phyloP scores from a whole-genome alignment of 129 eudicot genomes.

The Arctium minus region DNA sequence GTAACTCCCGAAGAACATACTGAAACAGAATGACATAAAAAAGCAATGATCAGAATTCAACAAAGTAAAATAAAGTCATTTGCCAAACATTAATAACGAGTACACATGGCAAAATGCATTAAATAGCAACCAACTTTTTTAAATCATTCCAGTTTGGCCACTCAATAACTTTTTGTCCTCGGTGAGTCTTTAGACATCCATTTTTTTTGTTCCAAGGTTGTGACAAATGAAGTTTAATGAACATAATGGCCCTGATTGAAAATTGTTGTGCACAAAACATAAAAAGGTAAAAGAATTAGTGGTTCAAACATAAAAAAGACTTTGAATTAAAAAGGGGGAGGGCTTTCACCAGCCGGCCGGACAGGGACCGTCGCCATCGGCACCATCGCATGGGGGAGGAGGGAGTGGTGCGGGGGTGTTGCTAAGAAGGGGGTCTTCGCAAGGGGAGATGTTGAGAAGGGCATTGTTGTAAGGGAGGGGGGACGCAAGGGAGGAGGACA shows the following conservation, averaged over 20 bases:
- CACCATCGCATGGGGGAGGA: too few relatives aligned
- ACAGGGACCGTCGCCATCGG: too few relatives aligned
- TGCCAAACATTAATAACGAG: neutral
- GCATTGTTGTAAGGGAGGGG: too few relatives aligned
- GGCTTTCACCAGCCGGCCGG: too few relatives aligned
- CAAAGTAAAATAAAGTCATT: neutral
- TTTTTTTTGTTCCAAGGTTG: neutral
- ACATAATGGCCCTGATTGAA: neutral
- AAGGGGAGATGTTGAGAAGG: too few relatives aligned
- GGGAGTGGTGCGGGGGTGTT: too few relatives aligned
- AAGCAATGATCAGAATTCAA: neutral
- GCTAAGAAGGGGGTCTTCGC: too few relatives aligned
- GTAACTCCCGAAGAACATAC: constrained; percentile 91
- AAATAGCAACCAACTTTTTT: neutral
- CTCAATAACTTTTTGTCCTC: neutral
- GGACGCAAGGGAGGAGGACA: too few relatives aligned
- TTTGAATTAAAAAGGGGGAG: too few relatives aligned
- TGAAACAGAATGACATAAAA: constrained; percentile 20
- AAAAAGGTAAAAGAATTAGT: neutral
- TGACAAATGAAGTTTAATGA: neutral
- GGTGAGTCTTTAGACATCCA: neutral
- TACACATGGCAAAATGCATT: too few relatives aligned
- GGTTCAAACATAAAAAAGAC: neutral
- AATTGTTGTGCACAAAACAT: neutral
- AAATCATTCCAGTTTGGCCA: neutral